Evolutionary conservation across 352 stramenopile species (phyloP).

Genomic region (Globisporangium irregulare): DNA sequence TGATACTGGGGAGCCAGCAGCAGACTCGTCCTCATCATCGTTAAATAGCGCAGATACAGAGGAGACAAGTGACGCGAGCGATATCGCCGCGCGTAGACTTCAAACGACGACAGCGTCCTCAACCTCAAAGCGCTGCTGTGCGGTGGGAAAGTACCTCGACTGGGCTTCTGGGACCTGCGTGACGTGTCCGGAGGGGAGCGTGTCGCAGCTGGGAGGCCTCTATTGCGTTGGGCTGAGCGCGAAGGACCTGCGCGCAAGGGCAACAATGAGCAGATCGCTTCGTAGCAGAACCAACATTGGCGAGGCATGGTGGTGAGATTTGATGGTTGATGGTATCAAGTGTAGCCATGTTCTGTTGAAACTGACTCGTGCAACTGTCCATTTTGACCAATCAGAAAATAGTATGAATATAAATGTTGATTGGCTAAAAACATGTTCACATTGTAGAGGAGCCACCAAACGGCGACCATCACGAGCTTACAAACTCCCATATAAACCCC

Average conservation of each 20-base stretch:
- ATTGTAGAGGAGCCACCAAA: background rate
- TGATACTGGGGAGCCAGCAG: background rate
- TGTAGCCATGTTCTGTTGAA: background rate
- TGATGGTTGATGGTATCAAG: background rate
- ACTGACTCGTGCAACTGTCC: background rate
- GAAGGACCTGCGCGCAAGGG: background rate
- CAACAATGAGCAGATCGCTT: background rate
- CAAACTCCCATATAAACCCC: slow-evolving; percentile 22
- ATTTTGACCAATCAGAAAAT: background rate
- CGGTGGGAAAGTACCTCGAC: slow-evolving; percentile 2
- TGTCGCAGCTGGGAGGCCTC: slow-evolving; percentile 3
- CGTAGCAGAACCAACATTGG: background rate
- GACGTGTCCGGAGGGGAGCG: background rate
- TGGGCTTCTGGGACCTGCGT: background rate
- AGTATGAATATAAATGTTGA: too few species aligned
- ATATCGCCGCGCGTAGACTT: background rate
- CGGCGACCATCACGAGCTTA: slow-evolving; percentile 15
- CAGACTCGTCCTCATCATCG: background rate
- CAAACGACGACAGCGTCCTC: background rate
- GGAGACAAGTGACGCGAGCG: background rate
- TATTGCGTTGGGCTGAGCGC: background rate
- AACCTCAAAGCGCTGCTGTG: slow-evolving; percentile 1
- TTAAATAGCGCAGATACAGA: background rate
- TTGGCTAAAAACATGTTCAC: background rate
- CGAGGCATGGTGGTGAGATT: background rate